A percentile compares a stretch with the other conserved stretches of the same genome.
phyloP scores from a whole-genome alignment of 352 stramenopile genomes.

The Phytophthora podocarpi region DNA sequence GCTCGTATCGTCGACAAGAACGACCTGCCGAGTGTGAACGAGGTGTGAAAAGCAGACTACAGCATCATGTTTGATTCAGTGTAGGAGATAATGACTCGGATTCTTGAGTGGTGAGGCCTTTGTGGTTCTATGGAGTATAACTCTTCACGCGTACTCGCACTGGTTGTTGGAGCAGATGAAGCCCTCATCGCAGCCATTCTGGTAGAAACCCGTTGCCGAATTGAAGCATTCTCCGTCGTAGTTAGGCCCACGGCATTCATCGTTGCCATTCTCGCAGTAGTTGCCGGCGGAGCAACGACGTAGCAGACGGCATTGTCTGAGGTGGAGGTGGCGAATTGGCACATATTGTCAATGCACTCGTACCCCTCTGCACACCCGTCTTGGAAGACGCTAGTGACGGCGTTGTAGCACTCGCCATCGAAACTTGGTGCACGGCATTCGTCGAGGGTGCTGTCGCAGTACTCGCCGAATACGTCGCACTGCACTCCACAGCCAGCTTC shows the following conservation, averaged over 20 bases:
- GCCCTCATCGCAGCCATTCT: conserved; percentile 23
- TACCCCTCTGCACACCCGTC: conserved; percentile 8
- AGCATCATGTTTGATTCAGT: too few species aligned
- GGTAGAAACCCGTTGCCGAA: conserved; percentile 17
- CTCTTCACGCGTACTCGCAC: conserved; percentile 22
- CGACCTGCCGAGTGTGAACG: conserved; percentile 27
- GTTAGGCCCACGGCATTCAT: conserved; percentile 26
- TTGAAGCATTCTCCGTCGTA: conserved; percentile 41
- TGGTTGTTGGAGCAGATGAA: conserved; percentile 26
- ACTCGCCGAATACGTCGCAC: conserved; percentile 10
- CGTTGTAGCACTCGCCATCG: conserved; percentile 34
- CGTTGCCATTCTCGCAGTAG: conserved; percentile 35
- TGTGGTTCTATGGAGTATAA: too few species aligned
- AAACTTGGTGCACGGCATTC: conserved; percentile 10
- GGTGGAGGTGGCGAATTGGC: conserved; percentile 1
- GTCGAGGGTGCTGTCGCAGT: conserved; percentile 2
- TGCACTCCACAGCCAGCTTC: conserved; percentile 9
- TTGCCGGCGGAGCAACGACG: conserved; percentile 23
- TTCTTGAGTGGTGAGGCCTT: too few species aligned
- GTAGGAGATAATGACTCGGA: too few species aligned
- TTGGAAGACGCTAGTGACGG: conserved; percentile 7
- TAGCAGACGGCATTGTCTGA: conserved; percentile 12
- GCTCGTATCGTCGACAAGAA: conserved; percentile 58
- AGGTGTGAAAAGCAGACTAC: too few species aligned
- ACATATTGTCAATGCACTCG: conserved; percentile 18